Evolutionary conservation across 768 basidiomycete genomes (phyloP).

Genomic region (Suillus luteus): DNA sequence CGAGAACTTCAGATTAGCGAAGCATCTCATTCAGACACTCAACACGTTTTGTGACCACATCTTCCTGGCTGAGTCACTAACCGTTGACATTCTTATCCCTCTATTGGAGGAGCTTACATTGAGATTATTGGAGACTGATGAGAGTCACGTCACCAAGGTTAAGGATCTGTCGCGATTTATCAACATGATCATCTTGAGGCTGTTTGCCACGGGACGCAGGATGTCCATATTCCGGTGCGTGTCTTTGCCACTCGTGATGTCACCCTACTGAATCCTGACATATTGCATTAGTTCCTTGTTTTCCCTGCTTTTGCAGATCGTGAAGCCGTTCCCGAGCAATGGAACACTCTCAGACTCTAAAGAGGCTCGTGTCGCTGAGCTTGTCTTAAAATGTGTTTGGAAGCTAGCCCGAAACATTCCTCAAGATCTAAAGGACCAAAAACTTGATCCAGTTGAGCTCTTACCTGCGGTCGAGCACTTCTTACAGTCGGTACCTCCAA

Average conservation of each 20-base stretch:
- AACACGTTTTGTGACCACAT: slow-evolving; percentile 93
- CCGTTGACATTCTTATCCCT: slow-evolving; percentile 80
- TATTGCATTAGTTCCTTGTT: slow-evolving; percentile 55
- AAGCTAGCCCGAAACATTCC: slow-evolving; percentile 95
- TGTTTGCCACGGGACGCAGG: slow-evolving; percentile 87
- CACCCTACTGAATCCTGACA: slow-evolving; percentile 17
- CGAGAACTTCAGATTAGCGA: slow-evolving; percentile 90
- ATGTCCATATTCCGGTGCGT: slow-evolving; percentile 90
- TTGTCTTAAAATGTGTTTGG: slow-evolving; percentile 97
- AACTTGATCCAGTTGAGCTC: slow-evolving; percentile 84
- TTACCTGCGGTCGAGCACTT: slow-evolving; percentile 95
- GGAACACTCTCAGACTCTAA: slow-evolving; percentile 74
- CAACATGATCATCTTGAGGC: slow-evolving; percentile 94
- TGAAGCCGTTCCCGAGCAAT: slow-evolving; percentile 79
- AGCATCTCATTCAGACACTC: slow-evolving; percentile 95
- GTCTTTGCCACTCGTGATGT: slow-evolving; percentile 7
- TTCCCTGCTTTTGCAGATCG: slow-evolving; percentile 75
- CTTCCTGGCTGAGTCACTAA: slow-evolving; percentile 83
- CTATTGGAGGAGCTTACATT: slow-evolving; percentile 91
- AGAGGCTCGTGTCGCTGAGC: slow-evolving; percentile 86
- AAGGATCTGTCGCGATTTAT: slow-evolving; percentile 96
- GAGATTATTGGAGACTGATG: slow-evolving; percentile 92
- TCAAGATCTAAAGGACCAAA: slow-evolving; percentile 79
- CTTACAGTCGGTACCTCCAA: slow-evolving; percentile 89
- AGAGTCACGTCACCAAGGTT: slow-evolving; percentile 77